Evolutionary conservation across 257 asterid genomes (phyloP), one percentile per base, ranked within the genome.

Genomic region (Agastache rugosa): DNA sequence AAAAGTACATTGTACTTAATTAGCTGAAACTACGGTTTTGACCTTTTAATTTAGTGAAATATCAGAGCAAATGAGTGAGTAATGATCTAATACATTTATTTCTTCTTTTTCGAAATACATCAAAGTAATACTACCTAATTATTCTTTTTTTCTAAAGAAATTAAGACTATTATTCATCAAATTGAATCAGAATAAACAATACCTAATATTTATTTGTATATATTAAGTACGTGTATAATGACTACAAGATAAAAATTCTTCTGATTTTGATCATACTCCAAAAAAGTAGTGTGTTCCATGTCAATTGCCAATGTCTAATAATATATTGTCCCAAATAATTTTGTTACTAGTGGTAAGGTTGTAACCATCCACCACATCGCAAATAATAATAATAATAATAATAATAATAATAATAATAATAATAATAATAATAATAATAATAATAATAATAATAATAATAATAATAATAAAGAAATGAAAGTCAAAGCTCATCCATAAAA

Each of bases 401-500:
- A 66, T 15, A 6, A 39, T 6, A 20, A 31, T 61, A 19, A 22
- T 19, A 3, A 37, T 19, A 66, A 23, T 11, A 22, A 22, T 31
- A 42, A 19, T 12, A 66, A 31, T 31, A 45, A 66, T 15, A 6
- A 20, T 17, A 1, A 19, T 22, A 45, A 22, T 19, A 20, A 19
- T 8, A 11, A 31, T 62, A 19, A 22, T 20, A 5, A 37, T 12
- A 67, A 23, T 11, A 22, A 41, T 8, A 11, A 31, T 62, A 19
- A 22, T 20, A 5, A 37, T 12, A 67, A 23, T 11, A 22, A 23
- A 23, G 2, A 69, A 67, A 51, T 34, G 37, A 74, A 74, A 74
- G 73, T 74, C 78, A 63, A 74, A 64, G n/a, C 64, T 67, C 22
- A 67, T 4, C 59, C 59, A 66, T 11, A 23, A 44, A 65, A 7